Evolutionary conservation across 257 asterid species (phyloP), one percentile per base, ranked within the genome.

Genomic region (Jasminum sambac): DNA sequence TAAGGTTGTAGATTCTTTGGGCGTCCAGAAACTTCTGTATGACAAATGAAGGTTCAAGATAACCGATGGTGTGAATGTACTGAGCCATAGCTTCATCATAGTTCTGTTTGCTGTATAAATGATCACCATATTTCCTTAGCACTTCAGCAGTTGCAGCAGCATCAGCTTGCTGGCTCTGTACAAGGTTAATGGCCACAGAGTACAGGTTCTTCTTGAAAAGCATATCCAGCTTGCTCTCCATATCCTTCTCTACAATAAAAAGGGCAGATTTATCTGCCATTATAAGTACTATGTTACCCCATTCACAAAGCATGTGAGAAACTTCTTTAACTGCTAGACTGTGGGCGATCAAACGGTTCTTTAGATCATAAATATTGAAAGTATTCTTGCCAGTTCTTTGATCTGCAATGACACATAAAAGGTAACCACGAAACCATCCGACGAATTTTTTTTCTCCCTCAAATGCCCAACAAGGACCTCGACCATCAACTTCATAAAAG

Each of bases 381-480:
- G 96, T 82, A 52, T 84, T 72, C 76, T 82, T 89, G 67, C 90
- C 87, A 67, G 96, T 82, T 85, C 87, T 88, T 77, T 87, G 90
- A 82, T 94, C 97, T 63, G 91, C 88, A 73, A 82, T 80, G 64
- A 94, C 95, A 79, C 97, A 94, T 55, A 94, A 73, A 64, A 94
- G 91, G 75, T 94, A 89, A 40, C 97, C 98, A 76, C 96, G 98
- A 73, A 91, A 94, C 95, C 97, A 91, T 5, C 97, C 97, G 4
- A 91, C 82, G 37, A 89, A 74, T 74, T 89, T 94, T 73, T 94
- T 94, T 78, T 89, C 99, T 16, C 99, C 99, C 82, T 91, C 98
- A 80, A 94, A 94, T 40, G 99, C 96, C 98, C 98, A 94, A 78
- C 99, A 94, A 68, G 98, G 99, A 68, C 99, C 99, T 58, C 99